Conservation (phyloP, 108 stramenopile species). For the Aurantiochytrium sp. region DNA sequence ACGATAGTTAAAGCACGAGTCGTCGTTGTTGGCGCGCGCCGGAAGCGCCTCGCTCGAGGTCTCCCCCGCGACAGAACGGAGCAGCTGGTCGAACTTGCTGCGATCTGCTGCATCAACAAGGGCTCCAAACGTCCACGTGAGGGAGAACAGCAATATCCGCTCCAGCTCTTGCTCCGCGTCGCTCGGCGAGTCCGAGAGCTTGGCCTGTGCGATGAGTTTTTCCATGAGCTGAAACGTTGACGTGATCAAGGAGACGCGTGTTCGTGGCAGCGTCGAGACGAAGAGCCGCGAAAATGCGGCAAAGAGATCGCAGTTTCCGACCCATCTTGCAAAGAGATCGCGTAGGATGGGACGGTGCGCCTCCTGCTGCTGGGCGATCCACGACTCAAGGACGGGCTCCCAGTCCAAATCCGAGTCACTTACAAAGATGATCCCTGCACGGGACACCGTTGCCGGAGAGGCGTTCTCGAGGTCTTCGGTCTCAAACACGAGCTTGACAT, state of each 20-base stretch:
- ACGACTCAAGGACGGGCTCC: constrained; percentile 46
- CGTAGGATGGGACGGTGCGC: constrained; percentile 6
- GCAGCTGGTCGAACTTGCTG: constrained; percentile 20
- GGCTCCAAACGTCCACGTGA: constrained; percentile 38
- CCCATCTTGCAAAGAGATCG: background rate
- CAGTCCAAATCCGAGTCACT: constrained; percentile 57
- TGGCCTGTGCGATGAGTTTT: constrained; percentile 30
- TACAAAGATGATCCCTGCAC: constrained; percentile 59
- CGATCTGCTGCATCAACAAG: constrained; percentile 38
- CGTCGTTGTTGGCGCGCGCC: background rate
- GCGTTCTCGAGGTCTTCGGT: constrained; percentile 55
- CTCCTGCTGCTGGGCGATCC: constrained; percentile 30
- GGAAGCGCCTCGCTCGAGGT: background rate
- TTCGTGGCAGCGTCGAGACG: constrained; percentile 29
- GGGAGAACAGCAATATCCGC: constrained; percentile 31
- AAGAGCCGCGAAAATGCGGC: constrained; percentile 24
- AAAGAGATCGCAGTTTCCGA: constrained; percentile 17
- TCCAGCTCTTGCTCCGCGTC: constrained; percentile 36
- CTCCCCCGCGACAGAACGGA: background rate
- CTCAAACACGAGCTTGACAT: constrained; percentile 62
- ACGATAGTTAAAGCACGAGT: constrained; percentile 29
- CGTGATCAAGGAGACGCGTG: constrained; percentile 40
- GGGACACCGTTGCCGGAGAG: constrained; percentile 53
- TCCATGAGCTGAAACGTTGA: constrained; percentile 30
- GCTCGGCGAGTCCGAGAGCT: constrained; percentile 29